A percentile compares a stretch with the other conserved stretches of the same genome.
These are phyloP conservation scores for Hanseniaspora lachancei DNA, from an alignment of 805 yeast species.

Conservation along the genomic window DNA sequence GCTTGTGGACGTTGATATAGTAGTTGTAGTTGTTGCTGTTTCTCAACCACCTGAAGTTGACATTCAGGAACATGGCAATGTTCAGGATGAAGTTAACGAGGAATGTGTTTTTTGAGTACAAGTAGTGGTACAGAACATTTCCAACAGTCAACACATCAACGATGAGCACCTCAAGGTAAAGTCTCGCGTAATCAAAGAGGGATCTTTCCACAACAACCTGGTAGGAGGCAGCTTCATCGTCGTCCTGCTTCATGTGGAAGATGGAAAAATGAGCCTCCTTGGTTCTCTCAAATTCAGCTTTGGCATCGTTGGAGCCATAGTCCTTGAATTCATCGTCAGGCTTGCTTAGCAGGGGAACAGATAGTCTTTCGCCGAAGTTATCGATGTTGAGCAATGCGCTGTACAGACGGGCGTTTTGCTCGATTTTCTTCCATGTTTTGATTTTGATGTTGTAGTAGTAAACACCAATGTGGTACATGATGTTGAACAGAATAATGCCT, in stretches of 20 bases:
- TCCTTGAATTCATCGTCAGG: neutral
- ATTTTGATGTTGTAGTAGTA: constrained; percentile 22
- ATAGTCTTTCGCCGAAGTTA: constrained; percentile 15
- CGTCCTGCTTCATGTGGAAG: constrained; percentile 38
- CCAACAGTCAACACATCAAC: constrained; percentile 32
- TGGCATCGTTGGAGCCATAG: constrained; percentile 12
- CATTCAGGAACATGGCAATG: constrained; percentile 24
- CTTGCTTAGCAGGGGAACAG: constrained; percentile 6
- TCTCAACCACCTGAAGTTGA: constrained; percentile 26
- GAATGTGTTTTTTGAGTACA: constrained; percentile 15
- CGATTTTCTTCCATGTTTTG: constrained; percentile 17
- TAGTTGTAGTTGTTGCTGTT: constrained; percentile 21
- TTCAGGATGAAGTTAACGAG: constrained; percentile 22
- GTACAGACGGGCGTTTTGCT: constrained; percentile 14
- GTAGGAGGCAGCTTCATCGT: constrained; percentile 49
- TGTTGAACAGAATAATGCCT: neutral
- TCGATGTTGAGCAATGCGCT: constrained; percentile 4
- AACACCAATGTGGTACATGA: constrained; percentile 21
- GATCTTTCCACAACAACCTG: constrained; percentile 35
- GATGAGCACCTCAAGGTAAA: constrained; percentile 36
- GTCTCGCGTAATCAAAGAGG: constrained; percentile 40
- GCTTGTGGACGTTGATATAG: constrained; percentile 10
- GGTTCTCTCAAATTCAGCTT: constrained; percentile 2
- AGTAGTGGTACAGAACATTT: constrained; percentile 24
- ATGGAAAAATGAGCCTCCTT: constrained; percentile 57